phyloP scores from a whole-genome alignment of 192 early-diverging fungal genomes.

The Podila epicladia region DNA sequence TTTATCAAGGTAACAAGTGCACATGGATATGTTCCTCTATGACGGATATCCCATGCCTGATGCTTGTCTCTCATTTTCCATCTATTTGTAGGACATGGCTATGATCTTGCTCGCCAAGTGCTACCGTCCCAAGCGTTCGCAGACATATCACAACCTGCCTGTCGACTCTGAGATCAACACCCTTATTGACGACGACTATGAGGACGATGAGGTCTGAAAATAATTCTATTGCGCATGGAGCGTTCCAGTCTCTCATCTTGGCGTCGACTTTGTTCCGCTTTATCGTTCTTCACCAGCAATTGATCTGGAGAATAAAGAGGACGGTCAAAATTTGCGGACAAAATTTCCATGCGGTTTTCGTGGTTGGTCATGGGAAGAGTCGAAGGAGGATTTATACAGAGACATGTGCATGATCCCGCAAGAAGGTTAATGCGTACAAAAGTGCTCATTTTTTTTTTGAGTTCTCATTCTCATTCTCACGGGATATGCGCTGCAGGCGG shows the following conservation, averaged over 20 bases:
- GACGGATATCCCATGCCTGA: neutral
- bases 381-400: neutral
- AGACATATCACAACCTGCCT: constrained; percentile 48
- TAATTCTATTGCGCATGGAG: neutral
- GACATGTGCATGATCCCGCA: neutral
- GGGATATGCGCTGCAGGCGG: no score
- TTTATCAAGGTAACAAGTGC: constrained; percentile 45
- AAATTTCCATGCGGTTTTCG: neutral
- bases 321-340: neutral
- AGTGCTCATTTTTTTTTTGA: neutral
- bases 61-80: neutral
- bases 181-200: constrained; percentile 47
- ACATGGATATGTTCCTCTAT: neutral
- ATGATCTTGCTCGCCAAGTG: constrained; percentile 41
- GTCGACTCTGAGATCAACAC: constrained; percentile 52
- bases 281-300: no score
- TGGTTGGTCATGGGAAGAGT: neutral
- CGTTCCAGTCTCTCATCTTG: neutral
- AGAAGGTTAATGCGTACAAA: constrained; percentile 1
- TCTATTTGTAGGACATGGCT: constrained; percentile 22
- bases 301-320: no score
- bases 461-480: no score
- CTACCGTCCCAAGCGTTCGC: constrained; percentile 47
- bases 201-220: constrained; percentile 44
- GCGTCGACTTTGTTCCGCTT: no score